Conservation (phyloP, 2,329 filamentous ascomycete species). For the Cladosporium sp. region DNA sequence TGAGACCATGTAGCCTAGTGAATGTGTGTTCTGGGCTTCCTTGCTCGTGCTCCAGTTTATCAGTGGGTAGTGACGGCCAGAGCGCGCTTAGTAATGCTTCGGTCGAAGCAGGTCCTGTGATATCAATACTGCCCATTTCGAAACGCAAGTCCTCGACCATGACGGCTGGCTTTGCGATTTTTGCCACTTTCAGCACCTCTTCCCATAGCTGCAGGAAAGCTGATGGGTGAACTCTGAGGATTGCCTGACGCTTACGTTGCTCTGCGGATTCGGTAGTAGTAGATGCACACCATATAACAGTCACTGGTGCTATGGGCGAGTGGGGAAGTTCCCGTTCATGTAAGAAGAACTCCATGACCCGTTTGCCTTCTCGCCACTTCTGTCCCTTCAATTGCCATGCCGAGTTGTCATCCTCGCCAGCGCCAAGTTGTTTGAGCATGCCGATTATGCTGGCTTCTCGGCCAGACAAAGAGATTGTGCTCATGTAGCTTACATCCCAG, state of each 20-base stretch:
- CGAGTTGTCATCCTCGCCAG: slow-evolving; percentile 37
- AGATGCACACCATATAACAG: slow-evolving; percentile 67
- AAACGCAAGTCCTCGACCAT: slow-evolving; percentile 66
- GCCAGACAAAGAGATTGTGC: slow-evolving; percentile 76
- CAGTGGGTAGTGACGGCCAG: slow-evolving; percentile 37
- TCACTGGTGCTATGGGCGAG: slow-evolving; percentile 64
- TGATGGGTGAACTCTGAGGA: slow-evolving; percentile 78
- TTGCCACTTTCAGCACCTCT: slow-evolving; percentile 55
- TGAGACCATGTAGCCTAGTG: slow-evolving; percentile 52
- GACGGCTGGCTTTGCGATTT: slow-evolving; percentile 58
- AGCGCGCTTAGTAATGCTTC: slow-evolving; percentile 71
- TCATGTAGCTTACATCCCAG: slow-evolving; percentile 95
- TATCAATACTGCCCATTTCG: slow-evolving; percentile 68
- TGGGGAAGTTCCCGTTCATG: slow-evolving; percentile 53
- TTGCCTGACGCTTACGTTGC: slow-evolving; percentile 50
- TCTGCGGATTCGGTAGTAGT: slow-evolving; percentile 25
- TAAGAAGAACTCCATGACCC: slow-evolving; percentile 55
- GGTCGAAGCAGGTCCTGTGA: slow-evolving; percentile 70
- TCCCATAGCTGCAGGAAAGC: slow-evolving; percentile 68
- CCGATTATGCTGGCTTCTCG: slow-evolving; percentile 58
- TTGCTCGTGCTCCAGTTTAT: slow-evolving; percentile 14
- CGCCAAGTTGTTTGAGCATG: slow-evolving; percentile 62
- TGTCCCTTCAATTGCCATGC: slow-evolving; percentile 60
- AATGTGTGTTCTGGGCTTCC: slow-evolving; percentile 42
- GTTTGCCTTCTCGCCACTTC: slow-evolving; percentile 66